Evolutionary conservation across 2,329 filamentous ascomycete species (phyloP), one percentile per base, ranked within the genome.

Genomic region (Cladophialophora exuberans): DNA sequence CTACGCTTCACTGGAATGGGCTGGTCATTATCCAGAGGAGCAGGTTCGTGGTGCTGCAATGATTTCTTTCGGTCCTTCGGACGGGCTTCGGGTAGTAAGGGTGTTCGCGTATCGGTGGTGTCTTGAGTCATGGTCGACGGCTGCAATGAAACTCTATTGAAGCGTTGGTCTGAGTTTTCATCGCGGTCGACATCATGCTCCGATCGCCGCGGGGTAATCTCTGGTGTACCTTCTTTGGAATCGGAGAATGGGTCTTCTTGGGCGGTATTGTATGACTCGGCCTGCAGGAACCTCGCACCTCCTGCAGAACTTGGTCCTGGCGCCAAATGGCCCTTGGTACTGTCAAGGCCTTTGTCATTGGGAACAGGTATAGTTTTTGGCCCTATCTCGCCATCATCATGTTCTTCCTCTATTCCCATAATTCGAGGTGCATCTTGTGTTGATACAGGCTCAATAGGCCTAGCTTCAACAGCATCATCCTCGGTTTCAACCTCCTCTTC

Each of bases 391-490:
- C 30, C 46, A 20, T 51, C 30, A 9, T 48, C 45, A 23, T 51
- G 31, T n/a, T 43, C 22, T 20, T 36, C 53, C 23, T 53, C 51
- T 41, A 57, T 55, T 10, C 54, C 52, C 3, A 52, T 10, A 6
- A 50, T 39, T 6, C 44, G 52, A 28, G 43, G 48, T 30, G 55
- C 17, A 36, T 64, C 53, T 20, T 41, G 35, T 17, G 63, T 65
- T 6, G 60, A 36, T n/a, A 65, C 58, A 9, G 63, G 60, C 26
- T 59, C 62, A 26, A 65, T 31, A 30, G 55, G 52, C 25, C 41
- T 60, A n/a, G 57, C 35, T 20, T 59, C 57, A n/a, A n/a, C n/a
- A n/a, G n/a, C n/a, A n/a, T 54, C 47, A 15, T 42, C 53, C 17
- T 54, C 47, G 3, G 7, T n/a, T 17, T 45, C 22, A 10, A 56